phyloP scores from a whole-genome alignment of 2,329 filamentous ascomycete species.

The Aspergillus vadensis region DNA sequence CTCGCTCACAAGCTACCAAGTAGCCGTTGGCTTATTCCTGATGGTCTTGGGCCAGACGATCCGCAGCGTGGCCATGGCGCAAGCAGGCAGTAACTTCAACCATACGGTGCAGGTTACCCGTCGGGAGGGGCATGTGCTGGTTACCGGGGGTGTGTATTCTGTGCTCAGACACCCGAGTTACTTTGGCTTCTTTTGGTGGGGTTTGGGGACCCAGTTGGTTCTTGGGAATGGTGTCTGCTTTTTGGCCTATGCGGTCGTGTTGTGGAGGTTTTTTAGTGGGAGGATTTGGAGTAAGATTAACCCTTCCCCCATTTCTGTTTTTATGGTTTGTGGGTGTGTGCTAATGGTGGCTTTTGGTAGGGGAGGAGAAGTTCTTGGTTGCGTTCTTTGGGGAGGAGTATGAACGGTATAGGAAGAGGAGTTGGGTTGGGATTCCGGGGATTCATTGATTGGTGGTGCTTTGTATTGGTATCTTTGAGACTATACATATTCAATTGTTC shows the following conservation, averaged over 20 bases:
- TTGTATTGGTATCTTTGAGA: not conserved
- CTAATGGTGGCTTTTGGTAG: conserved; percentile 39
- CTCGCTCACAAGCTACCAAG: conserved; percentile 33
- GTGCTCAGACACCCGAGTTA: conserved; percentile 84
- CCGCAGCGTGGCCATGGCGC: conserved; percentile 81
- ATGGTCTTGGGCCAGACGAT: conserved; percentile 72
- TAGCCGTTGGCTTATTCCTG: conserved; percentile 62
- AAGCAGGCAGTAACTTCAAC: conserved; percentile 90
- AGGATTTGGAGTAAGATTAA: conserved; percentile 63
- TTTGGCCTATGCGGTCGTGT: conserved; percentile 68
- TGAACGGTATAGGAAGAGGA: conserved; percentile 67
- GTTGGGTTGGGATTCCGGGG: conserved; percentile 79
- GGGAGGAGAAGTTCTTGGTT: conserved; percentile 77
- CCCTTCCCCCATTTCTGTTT: conserved; percentile 20
- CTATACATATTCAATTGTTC: not conserved
- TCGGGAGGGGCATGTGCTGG: conserved; percentile 74
- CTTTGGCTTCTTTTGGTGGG: conserved; percentile 99
- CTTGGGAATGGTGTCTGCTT: conserved; percentile 83
- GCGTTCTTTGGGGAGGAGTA: conserved; percentile 87
- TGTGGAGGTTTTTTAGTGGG: conserved; percentile 82
- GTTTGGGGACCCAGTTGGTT: conserved; percentile 87
- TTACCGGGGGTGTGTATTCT: conserved; percentile 78
- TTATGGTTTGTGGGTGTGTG: not conserved
- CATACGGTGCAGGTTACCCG: conserved; percentile 73
- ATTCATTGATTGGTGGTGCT: conserved; percentile 47